phyloP scores from a whole-genome alignment of 192 early-diverging fungal genomes.

The Rhizophagus clarus region DNA sequence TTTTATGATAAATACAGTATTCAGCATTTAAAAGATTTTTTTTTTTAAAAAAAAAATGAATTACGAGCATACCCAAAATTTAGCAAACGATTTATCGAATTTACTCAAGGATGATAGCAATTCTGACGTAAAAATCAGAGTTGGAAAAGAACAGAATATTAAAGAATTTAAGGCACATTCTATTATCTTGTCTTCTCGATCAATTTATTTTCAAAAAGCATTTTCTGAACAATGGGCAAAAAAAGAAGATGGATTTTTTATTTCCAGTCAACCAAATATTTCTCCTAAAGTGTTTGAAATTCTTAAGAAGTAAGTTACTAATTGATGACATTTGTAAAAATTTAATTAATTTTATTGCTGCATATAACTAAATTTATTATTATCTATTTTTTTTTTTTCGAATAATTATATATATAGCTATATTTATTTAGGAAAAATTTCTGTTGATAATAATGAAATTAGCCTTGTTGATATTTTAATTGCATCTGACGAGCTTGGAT shows the following conservation, averaged over 20 bases:
- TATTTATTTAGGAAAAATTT: slow-evolving; percentile 15
- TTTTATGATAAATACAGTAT: too few relatives aligned
- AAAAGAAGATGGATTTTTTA: neutral
- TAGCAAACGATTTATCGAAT: too few relatives aligned
- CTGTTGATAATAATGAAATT: neutral
- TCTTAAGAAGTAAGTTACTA: slow-evolving; percentile 1
- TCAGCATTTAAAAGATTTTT: too few relatives aligned
- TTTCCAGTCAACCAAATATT: slow-evolving; percentile 12
- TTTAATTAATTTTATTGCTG: too few relatives aligned
- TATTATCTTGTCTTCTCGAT: neutral
- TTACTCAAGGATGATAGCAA: too few relatives aligned
- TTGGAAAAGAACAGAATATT: neutral
- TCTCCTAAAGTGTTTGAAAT: neutral
- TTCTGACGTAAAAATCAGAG: too few relatives aligned
- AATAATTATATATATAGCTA: neutral
- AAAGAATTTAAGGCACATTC: slow-evolving; percentile 15
- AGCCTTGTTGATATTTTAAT: neutral
- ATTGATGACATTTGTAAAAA: too few relatives aligned
- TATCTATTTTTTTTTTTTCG: neutral
- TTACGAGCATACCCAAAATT: too few relatives aligned
- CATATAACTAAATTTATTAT: neutral
- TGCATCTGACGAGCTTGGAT: slow-evolving; percentile 1
- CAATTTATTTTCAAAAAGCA: neutral
- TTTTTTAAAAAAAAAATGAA: too few relatives aligned
- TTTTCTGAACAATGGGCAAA: neutral